Percentiles rank a stretch among this genome's conserved stretches.
Conservation (phyloP, 768 basidiomycete genomes). For the Tulasnella sp. region DNA sequence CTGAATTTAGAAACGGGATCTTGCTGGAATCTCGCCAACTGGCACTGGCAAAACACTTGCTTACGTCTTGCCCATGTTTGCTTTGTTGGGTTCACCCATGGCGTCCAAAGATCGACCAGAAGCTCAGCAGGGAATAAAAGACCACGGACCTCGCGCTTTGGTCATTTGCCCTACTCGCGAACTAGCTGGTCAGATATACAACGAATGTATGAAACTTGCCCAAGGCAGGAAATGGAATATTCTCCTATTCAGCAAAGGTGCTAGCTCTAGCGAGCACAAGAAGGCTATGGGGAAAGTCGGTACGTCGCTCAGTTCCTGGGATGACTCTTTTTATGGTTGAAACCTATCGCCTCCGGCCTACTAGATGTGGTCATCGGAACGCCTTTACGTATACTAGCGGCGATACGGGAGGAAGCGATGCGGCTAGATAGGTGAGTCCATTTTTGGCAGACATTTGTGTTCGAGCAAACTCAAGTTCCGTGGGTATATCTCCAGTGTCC, state of each 20-base stretch:
- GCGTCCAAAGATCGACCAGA: constrained; percentile 42
- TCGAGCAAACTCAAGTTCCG: constrained; percentile 21
- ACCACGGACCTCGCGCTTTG: constrained; percentile 64
- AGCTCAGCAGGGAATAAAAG: constrained; percentile 29
- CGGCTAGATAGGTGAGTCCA: constrained; percentile 65
- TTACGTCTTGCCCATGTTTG: constrained; percentile 80
- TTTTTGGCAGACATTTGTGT: not conserved
- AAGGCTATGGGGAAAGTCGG: constrained; percentile 71
- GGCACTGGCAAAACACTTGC: constrained; percentile 96
- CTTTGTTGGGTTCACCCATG: constrained; percentile 52
- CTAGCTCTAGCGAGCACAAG: constrained; percentile 63
- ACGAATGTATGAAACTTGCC: constrained; percentile 79
- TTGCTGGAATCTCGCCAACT: constrained; percentile 93
- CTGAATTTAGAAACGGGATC: constrained; percentile 61
- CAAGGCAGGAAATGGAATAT: constrained; percentile 79
- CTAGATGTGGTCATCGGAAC: constrained; percentile 90
- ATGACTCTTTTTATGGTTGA: not conserved
- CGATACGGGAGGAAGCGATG: constrained; percentile 63
- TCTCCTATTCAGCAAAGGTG: constrained; percentile 81
- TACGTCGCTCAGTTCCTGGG: constrained; percentile 37
- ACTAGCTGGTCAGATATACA: constrained; percentile 91
- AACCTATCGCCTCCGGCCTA: constrained; percentile 24
- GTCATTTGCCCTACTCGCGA: constrained; percentile 91
- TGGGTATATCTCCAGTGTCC: constrained; percentile 52
- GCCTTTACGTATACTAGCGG: constrained; percentile 79